A percentile compares a stretch with the other conserved stretches of the same genome.
Evolutionary conservation across 139 green algal genomes (phyloP).

Genomic region (Chlorella sp.): DNA sequence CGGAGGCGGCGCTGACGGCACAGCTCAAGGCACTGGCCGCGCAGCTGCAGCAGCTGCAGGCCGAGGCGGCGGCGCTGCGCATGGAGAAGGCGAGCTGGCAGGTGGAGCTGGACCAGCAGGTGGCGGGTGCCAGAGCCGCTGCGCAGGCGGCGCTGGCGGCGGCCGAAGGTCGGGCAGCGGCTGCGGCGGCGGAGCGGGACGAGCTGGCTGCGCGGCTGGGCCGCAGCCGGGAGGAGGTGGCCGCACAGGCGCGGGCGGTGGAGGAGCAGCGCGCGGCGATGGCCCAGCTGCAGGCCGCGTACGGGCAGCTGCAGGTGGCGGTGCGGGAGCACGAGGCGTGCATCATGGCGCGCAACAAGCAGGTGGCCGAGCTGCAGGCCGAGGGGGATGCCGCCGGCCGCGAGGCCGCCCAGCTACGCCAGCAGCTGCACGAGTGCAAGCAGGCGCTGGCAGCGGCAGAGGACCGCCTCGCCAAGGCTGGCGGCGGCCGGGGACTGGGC

Average conservation of each 20-base stretch:
- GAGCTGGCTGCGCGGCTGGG: not conserved
- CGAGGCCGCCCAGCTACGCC: not conserved
- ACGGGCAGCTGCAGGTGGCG: constrained; percentile 10
- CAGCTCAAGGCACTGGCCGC: constrained; percentile 9
- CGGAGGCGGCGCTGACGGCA: constrained; percentile 17
- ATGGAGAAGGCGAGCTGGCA: not conserved
- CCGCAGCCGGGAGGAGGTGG: too few species aligned
- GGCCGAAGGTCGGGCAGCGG: not conserved
- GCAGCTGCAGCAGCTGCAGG: constrained; percentile 14
- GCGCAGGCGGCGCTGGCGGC: constrained; percentile 4
- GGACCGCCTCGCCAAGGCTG: constrained; percentile 12
- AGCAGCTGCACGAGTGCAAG: constrained; percentile 4
- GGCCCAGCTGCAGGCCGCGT: not conserved
- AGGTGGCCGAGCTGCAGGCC: constrained; percentile 1
- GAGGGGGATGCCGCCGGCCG: not conserved
- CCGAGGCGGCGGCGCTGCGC: not conserved
- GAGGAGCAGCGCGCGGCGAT: constrained; percentile 19
- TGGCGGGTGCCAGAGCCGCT: not conserved
- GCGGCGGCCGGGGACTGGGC: not conserved
- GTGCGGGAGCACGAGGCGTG: not conserved
- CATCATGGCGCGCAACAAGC: not conserved
- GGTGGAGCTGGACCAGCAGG: not conserved
- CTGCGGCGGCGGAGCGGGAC: constrained; percentile 8
- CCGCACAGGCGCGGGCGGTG: constrained; percentile 4
- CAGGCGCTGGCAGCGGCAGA: constrained; percentile 2